phyloP scores from a whole-genome alignment of 345 rosid genomes.

The Brassica carinata region DNA sequence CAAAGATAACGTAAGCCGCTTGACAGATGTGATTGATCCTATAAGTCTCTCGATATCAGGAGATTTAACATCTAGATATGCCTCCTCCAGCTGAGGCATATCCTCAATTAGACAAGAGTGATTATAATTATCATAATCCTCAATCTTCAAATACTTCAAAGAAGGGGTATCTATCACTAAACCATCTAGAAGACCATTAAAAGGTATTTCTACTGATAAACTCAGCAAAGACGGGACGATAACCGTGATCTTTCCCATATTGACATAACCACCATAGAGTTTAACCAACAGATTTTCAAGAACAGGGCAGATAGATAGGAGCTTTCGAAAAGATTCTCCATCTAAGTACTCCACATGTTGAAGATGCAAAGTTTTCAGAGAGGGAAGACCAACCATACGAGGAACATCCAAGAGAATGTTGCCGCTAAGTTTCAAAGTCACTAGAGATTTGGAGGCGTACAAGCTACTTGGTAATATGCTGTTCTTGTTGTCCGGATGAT shows the following conservation, averaged over 20 bases:
- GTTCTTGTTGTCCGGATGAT: not conserved
- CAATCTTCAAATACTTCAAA: not conserved
- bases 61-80: not conserved
- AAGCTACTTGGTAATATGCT: slow-evolving; percentile 6
- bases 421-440: not conserved
- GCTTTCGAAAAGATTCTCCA: not conserved
- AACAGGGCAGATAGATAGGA: not conserved
- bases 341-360: not conserved
- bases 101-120: not conserved
- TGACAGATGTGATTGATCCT: slow-evolving; percentile 21
- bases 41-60: not conserved
- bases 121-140: not conserved
- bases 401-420: slow-evolving; percentile 2
- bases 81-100: slow-evolving; percentile 3
- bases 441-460: slow-evolving; percentile 3
- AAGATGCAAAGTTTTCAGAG: not conserved
- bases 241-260: not conserved
- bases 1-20: not conserved
- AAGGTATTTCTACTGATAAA: not conserved
- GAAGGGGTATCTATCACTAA: slow-evolving; percentile 13
- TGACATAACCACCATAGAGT: rapidly evolving
- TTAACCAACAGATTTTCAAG: not conserved
- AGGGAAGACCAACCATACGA: slow-evolving; percentile 13
- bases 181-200: not conserved
- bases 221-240: not conserved